Percentiles rank a stretch among this genome's conserved stretches.
phyloP scores from a whole-genome alignment of 352 stramenopile species.

The Phytopythium kandeliae region DNA sequence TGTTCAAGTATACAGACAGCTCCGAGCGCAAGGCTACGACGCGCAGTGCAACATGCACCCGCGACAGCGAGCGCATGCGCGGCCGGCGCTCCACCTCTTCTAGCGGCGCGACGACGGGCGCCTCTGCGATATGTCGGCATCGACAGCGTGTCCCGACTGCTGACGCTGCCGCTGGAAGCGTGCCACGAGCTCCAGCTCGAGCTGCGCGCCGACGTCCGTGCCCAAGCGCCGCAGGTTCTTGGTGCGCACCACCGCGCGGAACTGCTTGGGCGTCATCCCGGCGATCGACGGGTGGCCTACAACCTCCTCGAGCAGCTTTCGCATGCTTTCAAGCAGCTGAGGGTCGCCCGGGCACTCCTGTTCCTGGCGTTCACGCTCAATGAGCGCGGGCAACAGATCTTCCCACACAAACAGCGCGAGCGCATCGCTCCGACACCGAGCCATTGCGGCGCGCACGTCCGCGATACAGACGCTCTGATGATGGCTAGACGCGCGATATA shows the following conservation, averaged over 20 bases:
- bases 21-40: neutral
- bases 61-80: neutral
- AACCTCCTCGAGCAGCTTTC: conserved; percentile 24
- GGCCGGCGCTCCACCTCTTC: neutral
- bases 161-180: conserved; percentile 42
- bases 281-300: conserved; percentile 24
- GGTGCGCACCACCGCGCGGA: conserved; percentile 43
- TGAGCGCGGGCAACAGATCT: too few species aligned
- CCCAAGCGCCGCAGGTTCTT: conserved; percentile 37
- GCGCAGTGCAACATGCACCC: neutral
- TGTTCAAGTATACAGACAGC: neutral
- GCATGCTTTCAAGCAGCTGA: too few species aligned
- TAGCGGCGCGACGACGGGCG: neutral
- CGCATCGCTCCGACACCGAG: conserved; percentile 35
- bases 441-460: conserved; percentile 11
- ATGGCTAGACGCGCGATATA: conserved; percentile 8
- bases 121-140: neutral
- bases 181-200: conserved; percentile 36
- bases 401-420: conserved; percentile 48
- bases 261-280: conserved; percentile 41
- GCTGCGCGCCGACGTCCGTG: conserved; percentile 21
- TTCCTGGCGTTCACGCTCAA: too few species aligned
- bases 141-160: too few species aligned
- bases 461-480: neutral
- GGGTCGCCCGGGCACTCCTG: too few species aligned